These are phyloP conservation scores for Chaetomium fimeti DNA, from an alignment of 495 filamentous ascomycete genomes.

Conservation along the genomic window DNA sequence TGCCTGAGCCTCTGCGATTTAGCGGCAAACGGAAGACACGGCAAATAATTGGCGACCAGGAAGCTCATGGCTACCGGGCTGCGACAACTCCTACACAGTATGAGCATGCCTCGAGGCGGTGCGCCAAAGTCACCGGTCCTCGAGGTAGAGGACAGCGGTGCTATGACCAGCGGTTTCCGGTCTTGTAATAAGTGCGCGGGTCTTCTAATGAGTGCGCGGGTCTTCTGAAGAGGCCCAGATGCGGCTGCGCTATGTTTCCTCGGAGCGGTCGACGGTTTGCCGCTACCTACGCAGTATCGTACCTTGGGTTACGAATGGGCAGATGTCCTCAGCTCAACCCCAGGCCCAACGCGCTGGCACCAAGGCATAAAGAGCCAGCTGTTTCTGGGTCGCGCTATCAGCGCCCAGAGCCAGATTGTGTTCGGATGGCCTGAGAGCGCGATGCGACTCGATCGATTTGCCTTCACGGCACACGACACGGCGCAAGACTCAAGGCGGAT, in stretches of 20 bases:
- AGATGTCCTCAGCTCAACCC: background rate
- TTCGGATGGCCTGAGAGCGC: constrained; percentile 5
- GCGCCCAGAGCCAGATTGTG: background rate
- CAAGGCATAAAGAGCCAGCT: background rate
- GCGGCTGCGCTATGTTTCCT: background rate
- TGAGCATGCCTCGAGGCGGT: background rate
- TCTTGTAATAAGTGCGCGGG: background rate
- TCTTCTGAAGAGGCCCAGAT: background rate
- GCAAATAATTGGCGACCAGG: background rate
- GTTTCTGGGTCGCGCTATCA: constrained; percentile 6
- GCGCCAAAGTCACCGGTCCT: background rate
- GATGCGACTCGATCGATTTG: constrained; percentile 14
- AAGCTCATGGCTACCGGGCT: background rate
- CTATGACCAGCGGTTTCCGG: background rate
- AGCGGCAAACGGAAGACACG: constrained; percentile 1
- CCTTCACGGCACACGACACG: constrained; percentile 11
- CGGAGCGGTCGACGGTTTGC: background rate
- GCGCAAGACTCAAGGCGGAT: constrained; percentile 3
- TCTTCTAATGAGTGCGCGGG: no score
- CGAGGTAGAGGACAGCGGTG: background rate
- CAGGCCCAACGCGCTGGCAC: background rate
- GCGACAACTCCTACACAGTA: background rate
- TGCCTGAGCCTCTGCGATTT: background rate
- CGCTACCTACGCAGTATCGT: background rate
- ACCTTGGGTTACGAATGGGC: no score